Conservation (phyloP, 768 basidiomycete species). For the Leccinum pellstonianum region DNA sequence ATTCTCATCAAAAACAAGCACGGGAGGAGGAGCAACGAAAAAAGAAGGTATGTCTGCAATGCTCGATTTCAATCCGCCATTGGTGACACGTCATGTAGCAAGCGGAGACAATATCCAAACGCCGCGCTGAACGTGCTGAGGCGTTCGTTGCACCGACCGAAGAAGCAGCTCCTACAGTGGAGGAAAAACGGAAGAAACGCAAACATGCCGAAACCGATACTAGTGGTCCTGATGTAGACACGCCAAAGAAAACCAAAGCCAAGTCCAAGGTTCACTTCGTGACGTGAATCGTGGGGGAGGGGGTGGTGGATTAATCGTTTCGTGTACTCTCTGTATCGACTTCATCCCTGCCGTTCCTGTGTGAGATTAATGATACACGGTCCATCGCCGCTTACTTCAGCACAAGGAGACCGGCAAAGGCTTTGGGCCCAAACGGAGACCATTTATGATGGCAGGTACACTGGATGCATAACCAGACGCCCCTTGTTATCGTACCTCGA, state of each 20-base stretch:
- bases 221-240: conserved; percentile 34
- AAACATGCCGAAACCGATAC: conserved; percentile 41
- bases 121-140: conserved; percentile 79
- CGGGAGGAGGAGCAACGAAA: conserved; percentile 68
- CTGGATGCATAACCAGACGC: conserved; percentile 12
- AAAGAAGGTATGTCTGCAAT: conserved; percentile 50
- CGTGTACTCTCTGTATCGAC: conserved; percentile 11
- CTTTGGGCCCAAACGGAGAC: conserved; percentile 9
- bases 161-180: conserved; percentile 64
- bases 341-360: neutral
- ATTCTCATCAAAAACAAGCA: conserved; percentile 79
- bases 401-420: conserved; percentile 11
- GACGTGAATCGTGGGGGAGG: neutral
- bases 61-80: neutral
- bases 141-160: conserved; percentile 90
- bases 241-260: conserved; percentile 38
- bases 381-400: conserved; percentile 29
- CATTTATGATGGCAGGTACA: conserved; percentile 16
- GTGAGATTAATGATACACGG: neutral
- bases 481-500: conserved; percentile 30
- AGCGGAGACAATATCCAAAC: conserved; percentile 68
- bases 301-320: conserved; percentile 2
- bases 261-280: conserved; percentile 15
- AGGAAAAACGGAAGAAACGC: conserved; percentile 68
- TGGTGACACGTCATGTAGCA: conserved; percentile 50